Conservation (phyloP, 805 yeast species). For the Ogataea methylovora region DNA sequence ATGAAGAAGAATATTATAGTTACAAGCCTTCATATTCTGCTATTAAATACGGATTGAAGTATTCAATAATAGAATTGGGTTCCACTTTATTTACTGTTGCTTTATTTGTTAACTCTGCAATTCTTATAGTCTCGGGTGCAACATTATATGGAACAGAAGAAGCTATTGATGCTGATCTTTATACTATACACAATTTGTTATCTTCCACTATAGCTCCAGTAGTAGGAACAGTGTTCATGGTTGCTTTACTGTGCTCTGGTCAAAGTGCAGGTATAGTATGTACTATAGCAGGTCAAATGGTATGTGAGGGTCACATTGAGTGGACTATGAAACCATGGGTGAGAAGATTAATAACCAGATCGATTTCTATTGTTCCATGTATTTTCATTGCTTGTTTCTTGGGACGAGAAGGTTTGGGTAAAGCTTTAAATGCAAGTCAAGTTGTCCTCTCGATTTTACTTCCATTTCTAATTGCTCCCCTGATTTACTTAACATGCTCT, state of each 20-base stretch:
- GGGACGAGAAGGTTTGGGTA: slow-evolving; percentile 58
- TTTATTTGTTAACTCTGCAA: slow-evolving; percentile 74
- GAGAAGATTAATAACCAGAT: slow-evolving; percentile 64
- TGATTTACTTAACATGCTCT: slow-evolving; percentile 67
- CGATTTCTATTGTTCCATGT: slow-evolving; percentile 71
- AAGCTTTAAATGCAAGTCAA: slow-evolving; percentile 75
- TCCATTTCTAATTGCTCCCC: slow-evolving; percentile 76
- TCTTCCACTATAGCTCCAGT: slow-evolving; percentile 51
- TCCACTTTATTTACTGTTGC: slow-evolving; percentile 71
- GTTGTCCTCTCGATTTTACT: slow-evolving; percentile 68
- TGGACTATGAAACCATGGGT: slow-evolving; percentile 80
- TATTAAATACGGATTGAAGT: slow-evolving; percentile 57
- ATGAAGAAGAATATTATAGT: slow-evolving; percentile 32
- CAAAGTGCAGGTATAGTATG: slow-evolving; percentile 85
- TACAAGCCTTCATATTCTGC: slow-evolving; percentile 67
- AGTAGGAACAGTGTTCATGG: slow-evolving; percentile 76
- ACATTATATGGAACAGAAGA: slow-evolving; percentile 60
- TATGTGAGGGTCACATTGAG: slow-evolving; percentile 75
- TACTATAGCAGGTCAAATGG: slow-evolving; percentile 86
- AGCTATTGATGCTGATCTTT: slow-evolving; percentile 61
- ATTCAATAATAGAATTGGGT: slow-evolving; percentile 58
- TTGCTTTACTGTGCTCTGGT: slow-evolving; percentile 72
- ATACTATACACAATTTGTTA: slow-evolving; percentile 58
- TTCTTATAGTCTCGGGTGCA: slow-evolving; percentile 69
- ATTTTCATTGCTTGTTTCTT: slow-evolving; percentile 54